phyloP scores from a whole-genome alignment of 1,284 basidiomycete species.

The Cryptococcus floricola region DNA sequence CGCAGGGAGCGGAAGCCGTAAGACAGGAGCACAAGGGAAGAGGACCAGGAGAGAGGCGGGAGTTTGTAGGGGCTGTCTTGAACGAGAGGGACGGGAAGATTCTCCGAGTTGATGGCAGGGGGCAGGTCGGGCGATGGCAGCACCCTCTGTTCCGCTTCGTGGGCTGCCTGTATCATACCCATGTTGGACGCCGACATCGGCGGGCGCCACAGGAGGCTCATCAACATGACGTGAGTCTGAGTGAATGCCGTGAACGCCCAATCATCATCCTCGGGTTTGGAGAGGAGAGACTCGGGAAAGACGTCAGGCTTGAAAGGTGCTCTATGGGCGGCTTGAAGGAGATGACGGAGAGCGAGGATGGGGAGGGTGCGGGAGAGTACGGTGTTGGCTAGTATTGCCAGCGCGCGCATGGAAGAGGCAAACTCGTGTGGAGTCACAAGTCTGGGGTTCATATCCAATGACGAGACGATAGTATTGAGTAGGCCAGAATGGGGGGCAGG shows the following conservation, averaged over 20 bases:
- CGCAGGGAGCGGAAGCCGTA: conserved; percentile 32
- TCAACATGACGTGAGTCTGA: conserved; percentile 45
- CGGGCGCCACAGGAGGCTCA: conserved; percentile 43
- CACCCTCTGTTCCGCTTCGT: conserved; percentile 1
- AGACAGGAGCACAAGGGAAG: conserved; percentile 33
- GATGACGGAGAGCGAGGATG: conserved; percentile 29
- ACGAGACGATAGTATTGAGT: conserved; percentile 32
- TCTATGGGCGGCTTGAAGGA: conserved; percentile 33
- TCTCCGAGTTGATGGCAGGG: background rate
- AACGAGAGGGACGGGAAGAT: background rate
- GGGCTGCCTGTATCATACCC: conserved; percentile 12
- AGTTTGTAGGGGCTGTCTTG: conserved; percentile 26
- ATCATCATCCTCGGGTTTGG: conserved; percentile 1
- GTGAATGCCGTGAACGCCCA: conserved; percentile 47
- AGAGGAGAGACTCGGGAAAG: conserved; percentile 29
- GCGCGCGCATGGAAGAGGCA: conserved; percentile 39
- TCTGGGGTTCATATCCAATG: conserved; percentile 27
- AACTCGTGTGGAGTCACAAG: conserved; percentile 21
- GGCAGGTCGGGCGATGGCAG: background rate
- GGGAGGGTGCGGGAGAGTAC: conserved; percentile 47
- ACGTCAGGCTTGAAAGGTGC: conserved; percentile 36
- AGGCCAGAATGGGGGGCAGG: conserved; percentile 32
- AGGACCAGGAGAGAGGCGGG: conserved; percentile 31
- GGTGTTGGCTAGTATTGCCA: conserved; percentile 47
- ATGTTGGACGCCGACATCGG: conserved; percentile 33